A percentile compares a stretch with the other conserved stretches of the same genome.
Conservation (phyloP, 768 basidiomycete genomes). For the Suillus hirtellus region DNA sequence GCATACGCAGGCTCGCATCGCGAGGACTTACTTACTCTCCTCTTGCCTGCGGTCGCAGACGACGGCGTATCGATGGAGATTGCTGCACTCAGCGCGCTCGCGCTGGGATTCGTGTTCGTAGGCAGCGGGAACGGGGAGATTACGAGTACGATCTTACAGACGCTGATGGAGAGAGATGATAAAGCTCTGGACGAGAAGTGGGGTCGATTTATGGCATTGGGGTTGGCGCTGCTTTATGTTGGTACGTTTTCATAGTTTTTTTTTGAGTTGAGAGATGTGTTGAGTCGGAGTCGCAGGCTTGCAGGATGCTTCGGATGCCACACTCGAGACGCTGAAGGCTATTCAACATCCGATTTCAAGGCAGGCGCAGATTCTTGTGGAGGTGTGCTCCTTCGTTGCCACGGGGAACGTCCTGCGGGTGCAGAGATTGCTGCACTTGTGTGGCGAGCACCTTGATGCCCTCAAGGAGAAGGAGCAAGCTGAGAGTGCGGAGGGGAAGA, state of each 20-base stretch:
- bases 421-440: conserved; percentile 89
- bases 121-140: conserved; percentile 95
- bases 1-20: conserved; percentile 95
- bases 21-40: conserved; percentile 73
- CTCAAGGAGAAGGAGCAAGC: conserved; percentile 40
- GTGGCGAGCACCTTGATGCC: conserved; percentile 83
- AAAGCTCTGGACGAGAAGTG: conserved; percentile 88
- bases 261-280: not conserved
- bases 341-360: conserved; percentile 92
- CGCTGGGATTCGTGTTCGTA: conserved; percentile 93
- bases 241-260: conserved; percentile 48
- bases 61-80: conserved; percentile 87
- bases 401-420: conserved; percentile 94
- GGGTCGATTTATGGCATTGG: conserved; percentile 88
- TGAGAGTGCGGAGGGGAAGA: conserved; percentile 26
- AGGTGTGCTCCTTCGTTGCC: conserved; percentile 92
- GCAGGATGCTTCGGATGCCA: conserved; percentile 92
- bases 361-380: conserved; percentile 88
- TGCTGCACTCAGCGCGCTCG: conserved; percentile 78
- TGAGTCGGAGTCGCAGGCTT: conserved; percentile 54
- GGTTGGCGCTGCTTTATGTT: conserved; percentile 86
- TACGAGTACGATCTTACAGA: conserved; percentile 84
- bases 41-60: conserved; percentile 84
- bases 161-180: conserved; percentile 82
- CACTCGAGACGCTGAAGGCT: conserved; percentile 88